These are phyloP conservation scores for Bryoglossum gracile DNA, from an alignment of 495 filamentous ascomycete species.

Conservation along the genomic window DNA sequence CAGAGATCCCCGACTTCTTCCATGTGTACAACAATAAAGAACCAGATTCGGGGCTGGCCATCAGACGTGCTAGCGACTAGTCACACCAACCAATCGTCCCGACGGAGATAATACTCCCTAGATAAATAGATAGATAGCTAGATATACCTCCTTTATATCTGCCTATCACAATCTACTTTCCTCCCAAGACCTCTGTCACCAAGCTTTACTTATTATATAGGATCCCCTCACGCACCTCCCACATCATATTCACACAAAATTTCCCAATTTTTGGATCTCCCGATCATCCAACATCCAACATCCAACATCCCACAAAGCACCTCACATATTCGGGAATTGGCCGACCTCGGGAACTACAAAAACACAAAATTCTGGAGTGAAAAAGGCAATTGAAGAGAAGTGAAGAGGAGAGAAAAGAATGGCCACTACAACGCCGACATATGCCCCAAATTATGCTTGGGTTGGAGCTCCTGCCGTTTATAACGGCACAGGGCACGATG, in stretches of 20 bases:
- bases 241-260: background rate
- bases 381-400: conserved; percentile 3
- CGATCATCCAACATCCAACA: background rate
- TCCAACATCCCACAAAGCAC: background rate
- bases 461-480: conserved; percentile 67
- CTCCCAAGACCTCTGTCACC: too few relatives aligned
- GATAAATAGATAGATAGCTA: background rate
- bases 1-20: conserved; percentile 10
- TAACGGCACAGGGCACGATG: conserved; percentile 67
- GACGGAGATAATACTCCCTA: background rate
- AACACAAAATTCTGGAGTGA: background rate
- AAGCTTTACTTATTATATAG: background rate
- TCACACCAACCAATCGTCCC: background rate
- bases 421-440: background rate
- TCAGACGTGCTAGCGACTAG: background rate
- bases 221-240: background rate
- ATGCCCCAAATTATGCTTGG: conserved; percentile 56
- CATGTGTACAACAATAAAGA: background rate
- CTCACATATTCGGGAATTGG: background rate
- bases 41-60: background rate
- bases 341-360: conserved; percentile 3
- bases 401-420: background rate
- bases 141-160: background rate
- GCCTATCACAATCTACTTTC: too few relatives aligned
- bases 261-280: background rate